Base-by-base conservation (phyloP, 371 early-diverging fungal genomes). In the Actinomortierella wolfii region DNA sequence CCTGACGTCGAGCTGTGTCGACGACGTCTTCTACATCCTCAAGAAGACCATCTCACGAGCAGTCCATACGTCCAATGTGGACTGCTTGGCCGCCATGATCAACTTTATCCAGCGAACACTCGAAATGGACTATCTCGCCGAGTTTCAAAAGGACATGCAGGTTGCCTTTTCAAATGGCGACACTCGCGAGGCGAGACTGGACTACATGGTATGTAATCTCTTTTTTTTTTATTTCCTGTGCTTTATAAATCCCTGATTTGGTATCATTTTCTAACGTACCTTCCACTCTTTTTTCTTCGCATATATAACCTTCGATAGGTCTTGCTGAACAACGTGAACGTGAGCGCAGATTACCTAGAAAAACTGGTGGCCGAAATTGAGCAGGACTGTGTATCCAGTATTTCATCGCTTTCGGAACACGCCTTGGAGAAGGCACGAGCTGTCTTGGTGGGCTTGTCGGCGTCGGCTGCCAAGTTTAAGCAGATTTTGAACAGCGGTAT, bases 11-110 rank as follows among this genome's bases (percentile, higher is more conserved):
- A 92, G 90, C 3, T 90, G 92, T 57, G 95, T 96, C 15, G 97
- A 93, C 50, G 98, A 97, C 61, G 86, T 94, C 4, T 95, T 97
- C 66, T 97, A 90, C 63, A 88, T 97, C 24, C 76, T 93, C 42
- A 91, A 92, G 59, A 91, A 86, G n/a, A 84, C 86, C 8, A 69
- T 92, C 23, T 80, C 80, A 15, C 85, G 96, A 26, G 83, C 87
- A 1, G 78, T 97, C 0, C 77, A 89, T 0, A 92, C 94, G 0
- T 81, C 85, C 51, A 89, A 92, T 51, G 78, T 88, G 13, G 84
- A 92, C 18, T 78, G 83, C 1, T 64, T 91, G 5, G 80, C 83
- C 2, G 79, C 89, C 1, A 84, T 92, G 42, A 78, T 92, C 47
- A 83, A 84, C 28, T 68, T 79, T 11, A 74, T 88, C 6, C 78